Evolutionary conservation across 768 basidiomycete species (phyloP), one percentile per base, ranked within the genome.

Genomic region (Pilatotrama ljubarskyi): DNA sequence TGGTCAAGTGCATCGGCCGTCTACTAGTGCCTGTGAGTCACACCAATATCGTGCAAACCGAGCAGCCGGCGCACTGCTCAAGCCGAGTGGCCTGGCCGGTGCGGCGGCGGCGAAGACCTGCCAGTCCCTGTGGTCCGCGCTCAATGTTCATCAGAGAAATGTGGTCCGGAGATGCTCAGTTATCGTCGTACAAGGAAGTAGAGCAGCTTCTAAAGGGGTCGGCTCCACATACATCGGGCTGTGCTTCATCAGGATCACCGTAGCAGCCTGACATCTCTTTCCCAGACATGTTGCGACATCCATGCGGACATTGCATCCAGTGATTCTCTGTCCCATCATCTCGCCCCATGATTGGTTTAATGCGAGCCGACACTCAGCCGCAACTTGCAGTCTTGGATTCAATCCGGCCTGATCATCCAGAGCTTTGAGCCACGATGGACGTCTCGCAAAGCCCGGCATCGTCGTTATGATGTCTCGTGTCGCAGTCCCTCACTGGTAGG

Each of bases 191-290:
- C 44, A 42, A 17, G 47, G 55, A 26, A 49, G 55, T 35, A 6
- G 20, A 29, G 2, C 47, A 49, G 47, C 55, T 49, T 57, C 55
- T 17, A 29, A 49, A 14, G 17, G 55, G 47, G 37, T 20, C 6
- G 35, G 17, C 26, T 22, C 47, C 53, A 46, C 13, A 14, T 38
- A 24, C 17, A 13, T 10, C 46, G 46, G 47, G 55, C 55, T 41
- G 40, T 57, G 55, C 35, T 25, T 57, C 55, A 57, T 57, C 46
- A 49, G 25, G n/a, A 57, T 57, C 55, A 50, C 38, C 46, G 55
- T 56, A 56, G 46, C 55, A 49, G 46, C 38, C 25, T 50, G 47
- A 55, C 54, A 44, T 54, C 7, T 55, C 32, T 36, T 55, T 55
- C 54, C 54, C 54, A 55, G 43, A 26, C 51, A 25, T 38, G 40